These are phyloP conservation scores for Postia placenta DNA, from an alignment of 768 basidiomycete genomes.

Conservation along the genomic window DNA sequence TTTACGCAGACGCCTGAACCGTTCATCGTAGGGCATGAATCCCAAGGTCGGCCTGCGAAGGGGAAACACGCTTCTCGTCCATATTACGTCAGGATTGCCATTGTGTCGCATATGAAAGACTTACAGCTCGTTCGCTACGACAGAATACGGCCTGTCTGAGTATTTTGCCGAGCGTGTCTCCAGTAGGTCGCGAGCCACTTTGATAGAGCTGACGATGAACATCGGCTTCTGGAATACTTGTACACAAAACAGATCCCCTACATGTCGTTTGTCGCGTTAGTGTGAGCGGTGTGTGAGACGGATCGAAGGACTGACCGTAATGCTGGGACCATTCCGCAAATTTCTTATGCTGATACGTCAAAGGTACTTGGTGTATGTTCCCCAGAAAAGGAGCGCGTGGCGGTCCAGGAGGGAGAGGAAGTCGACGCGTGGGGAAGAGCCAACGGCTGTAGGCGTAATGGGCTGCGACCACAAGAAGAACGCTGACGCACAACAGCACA, in stretches of 20 bases:
- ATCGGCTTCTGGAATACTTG: slow-evolving; percentile 12
- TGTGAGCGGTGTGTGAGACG: background rate
- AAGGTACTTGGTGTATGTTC: slow-evolving; percentile 24
- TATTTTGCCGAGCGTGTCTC: slow-evolving; percentile 21
- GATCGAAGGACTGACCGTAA: slow-evolving; percentile 16
- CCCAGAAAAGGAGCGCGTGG: slow-evolving; percentile 23
- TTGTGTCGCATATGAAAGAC: background rate
- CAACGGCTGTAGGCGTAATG: too few relatives aligned
- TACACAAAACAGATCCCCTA: slow-evolving; percentile 16
- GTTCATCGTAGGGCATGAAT: slow-evolving; percentile 14
- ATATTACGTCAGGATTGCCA: background rate
- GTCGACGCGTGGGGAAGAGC: too few relatives aligned
- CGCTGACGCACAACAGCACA: too few relatives aligned
- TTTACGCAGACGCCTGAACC: slow-evolving; percentile 16
- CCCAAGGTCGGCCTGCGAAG: slow-evolving; percentile 13
- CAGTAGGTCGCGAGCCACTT: slow-evolving; percentile 20
- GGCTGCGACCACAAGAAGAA: too few relatives aligned
- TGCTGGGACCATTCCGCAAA: slow-evolving; percentile 22
- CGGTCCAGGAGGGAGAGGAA: slow-evolving; percentile 22
- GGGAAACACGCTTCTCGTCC: background rate
- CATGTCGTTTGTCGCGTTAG: background rate
- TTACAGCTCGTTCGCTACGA: slow-evolving; percentile 4
- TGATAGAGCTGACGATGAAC: slow-evolving; percentile 17
- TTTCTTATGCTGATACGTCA: slow-evolving; percentile 16
- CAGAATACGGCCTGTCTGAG: slow-evolving; percentile 19